Percentiles rank a stretch among this genome's conserved stretches.
Evolutionary conservation across 2,329 filamentous ascomycete species (phyloP).

Genomic region (Colletotrichum sidae): DNA sequence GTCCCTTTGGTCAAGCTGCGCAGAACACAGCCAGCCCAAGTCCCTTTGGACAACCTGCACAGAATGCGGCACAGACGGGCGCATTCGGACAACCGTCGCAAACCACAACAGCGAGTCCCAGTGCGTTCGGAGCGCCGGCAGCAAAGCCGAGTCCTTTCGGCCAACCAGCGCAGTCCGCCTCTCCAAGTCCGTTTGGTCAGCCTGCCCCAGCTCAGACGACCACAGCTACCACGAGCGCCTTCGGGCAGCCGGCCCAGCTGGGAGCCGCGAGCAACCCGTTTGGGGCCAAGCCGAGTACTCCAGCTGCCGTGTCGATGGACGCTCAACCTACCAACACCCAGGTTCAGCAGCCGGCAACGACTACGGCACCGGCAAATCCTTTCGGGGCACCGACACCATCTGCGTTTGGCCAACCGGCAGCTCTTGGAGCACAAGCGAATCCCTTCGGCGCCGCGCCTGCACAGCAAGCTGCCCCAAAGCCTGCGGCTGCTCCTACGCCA

Average conservation of each 20-base stretch:
- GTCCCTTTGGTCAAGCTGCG: conserved; percentile 32
- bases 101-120: conserved; percentile 8
- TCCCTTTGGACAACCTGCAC: conserved; percentile 28
- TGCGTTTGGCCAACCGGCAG: conserved; percentile 43
- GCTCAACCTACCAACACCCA: conserved; percentile 43
- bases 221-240: conserved; percentile 19
- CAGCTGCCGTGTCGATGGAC: conserved; percentile 7
- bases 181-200: conserved; percentile 34
- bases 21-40: conserved; percentile 25
- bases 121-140: conserved; percentile 36
- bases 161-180: conserved; percentile 23
- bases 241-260: conserved; percentile 35
- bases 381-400: conserved; percentile 46
- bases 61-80: conserved; percentile 22
- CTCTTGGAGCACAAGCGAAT: conserved; percentile 36
- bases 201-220: conserved; percentile 36
- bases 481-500: conserved; percentile 31
- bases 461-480: conserved; percentile 31
- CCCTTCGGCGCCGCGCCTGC: conserved; percentile 41
- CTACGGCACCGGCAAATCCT: conserved; percentile 41
- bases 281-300: conserved; percentile 32
- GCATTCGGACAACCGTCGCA: conserved; percentile 28
- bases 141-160: conserved; percentile 40
- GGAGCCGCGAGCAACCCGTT: conserved; percentile 44
- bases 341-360: conserved; percentile 41